phyloP scores from a whole-genome alignment of 2,329 filamentous ascomycete genomes.

The Aspergillus persii region DNA sequence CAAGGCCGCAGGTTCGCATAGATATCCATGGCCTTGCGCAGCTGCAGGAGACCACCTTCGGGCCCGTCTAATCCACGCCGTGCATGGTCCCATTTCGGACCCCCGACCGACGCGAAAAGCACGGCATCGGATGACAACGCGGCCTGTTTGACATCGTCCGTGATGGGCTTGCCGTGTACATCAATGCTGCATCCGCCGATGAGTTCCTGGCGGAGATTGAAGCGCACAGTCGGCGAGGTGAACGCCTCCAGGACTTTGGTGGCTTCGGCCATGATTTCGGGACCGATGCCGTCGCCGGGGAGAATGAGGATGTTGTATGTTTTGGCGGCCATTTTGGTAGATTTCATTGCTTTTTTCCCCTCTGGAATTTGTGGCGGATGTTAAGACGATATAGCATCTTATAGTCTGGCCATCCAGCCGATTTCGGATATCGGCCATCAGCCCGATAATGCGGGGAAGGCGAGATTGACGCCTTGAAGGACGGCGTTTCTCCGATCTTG shows the following conservation, averaged over 20 bases:
- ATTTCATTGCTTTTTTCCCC: background rate
- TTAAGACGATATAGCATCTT: background rate
- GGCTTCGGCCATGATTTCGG: conserved; percentile 59
- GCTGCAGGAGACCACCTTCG: conserved; percentile 79
- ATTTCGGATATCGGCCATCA: conserved; percentile 21
- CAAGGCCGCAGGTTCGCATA: conserved; percentile 88
- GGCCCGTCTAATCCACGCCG: conserved; percentile 68
- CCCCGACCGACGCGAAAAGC: conserved; percentile 84
- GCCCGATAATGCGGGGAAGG: conserved; percentile 26
- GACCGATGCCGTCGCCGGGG: conserved; percentile 75
- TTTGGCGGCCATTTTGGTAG: conserved; percentile 16
- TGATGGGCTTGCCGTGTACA: conserved; percentile 69
- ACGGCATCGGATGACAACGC: conserved; percentile 80
- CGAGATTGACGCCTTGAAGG: background rate
- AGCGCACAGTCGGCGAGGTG: conserved; percentile 66
- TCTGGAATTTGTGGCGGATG: background rate
- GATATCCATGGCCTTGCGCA: conserved; percentile 83
- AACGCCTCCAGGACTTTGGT: conserved; percentile 69
- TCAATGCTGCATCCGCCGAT: conserved; percentile 88
- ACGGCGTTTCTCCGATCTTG: background rate
- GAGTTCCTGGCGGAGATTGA: conserved; percentile 79
- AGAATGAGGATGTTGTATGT: conserved; percentile 72
- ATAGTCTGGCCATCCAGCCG: background rate
- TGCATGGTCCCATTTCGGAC: conserved; percentile 82
- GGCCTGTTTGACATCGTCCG: conserved; percentile 72